Conservation (phyloP, 306 rosid genomes). For the Sindora glabra region DNA sequence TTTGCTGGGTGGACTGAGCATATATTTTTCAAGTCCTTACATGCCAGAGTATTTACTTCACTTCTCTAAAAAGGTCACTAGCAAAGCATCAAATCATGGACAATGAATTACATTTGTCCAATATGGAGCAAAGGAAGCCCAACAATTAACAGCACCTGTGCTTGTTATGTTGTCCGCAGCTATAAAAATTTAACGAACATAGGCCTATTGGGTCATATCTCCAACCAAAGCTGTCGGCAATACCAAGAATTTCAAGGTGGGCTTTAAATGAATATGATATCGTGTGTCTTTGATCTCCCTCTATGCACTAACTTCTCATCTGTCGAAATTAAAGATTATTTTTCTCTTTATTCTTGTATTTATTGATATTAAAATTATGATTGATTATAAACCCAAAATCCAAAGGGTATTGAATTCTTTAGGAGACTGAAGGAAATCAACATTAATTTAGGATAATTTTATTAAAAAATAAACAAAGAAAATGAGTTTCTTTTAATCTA, state of each 20-base stretch:
- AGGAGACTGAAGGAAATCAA: no score
- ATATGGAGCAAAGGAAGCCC: conserved; percentile 60
- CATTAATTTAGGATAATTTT: no score
- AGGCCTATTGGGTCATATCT: conserved; percentile 31
- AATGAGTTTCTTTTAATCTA: no score
- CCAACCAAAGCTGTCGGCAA: background rate
- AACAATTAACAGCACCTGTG: conserved; percentile 49
- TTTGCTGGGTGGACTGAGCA: conserved; percentile 40
- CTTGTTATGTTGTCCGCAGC: conserved; percentile 28
- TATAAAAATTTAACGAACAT: conserved; percentile 43
- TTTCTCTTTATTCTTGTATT: no score
- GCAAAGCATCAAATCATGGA: conserved; percentile 53
- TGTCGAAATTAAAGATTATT: no score
- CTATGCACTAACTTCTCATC: no score
- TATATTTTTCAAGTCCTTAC: conserved; percentile 29
- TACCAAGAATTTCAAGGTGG: conserved; percentile 2
- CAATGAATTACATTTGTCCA: conserved; percentile 63
- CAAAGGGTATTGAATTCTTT: no score
- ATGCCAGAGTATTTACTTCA: conserved; percentile 50
- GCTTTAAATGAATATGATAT: background rate
- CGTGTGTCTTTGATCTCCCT: background rate
- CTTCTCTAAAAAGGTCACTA: conserved; percentile 44
- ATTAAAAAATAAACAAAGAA: no score
- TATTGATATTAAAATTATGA: no score
- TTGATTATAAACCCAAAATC: no score